A percentile compares a stretch with the other conserved stretches of the same genome.
These are phyloP conservation scores for Nothomitra cinnamomea DNA, from an alignment of 2,329 filamentous ascomycete genomes.

Conservation along the genomic window DNA sequence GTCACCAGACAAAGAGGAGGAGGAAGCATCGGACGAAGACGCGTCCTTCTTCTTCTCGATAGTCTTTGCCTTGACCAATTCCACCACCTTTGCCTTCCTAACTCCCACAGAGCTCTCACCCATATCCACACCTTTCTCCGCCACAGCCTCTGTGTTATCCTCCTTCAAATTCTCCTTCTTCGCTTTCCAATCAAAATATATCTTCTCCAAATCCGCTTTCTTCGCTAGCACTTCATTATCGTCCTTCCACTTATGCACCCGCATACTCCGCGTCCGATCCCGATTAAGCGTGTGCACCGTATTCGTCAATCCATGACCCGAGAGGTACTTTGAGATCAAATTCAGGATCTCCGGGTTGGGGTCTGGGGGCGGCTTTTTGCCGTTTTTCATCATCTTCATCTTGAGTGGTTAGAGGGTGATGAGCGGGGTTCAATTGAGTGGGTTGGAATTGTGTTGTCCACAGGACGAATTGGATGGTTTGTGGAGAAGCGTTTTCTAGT, in stretches of 20 bases:
- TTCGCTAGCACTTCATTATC: background rate
- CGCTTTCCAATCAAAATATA: background rate
- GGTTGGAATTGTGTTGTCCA: no score
- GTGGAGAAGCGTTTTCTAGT: no score
- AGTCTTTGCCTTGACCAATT: background rate
- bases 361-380: background rate
- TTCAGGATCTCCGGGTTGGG: background rate
- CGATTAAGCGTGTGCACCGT: background rate
- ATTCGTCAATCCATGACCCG: background rate
- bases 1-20: constrained; percentile 3
- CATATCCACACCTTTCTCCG: background rate
- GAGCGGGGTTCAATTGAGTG: no score
- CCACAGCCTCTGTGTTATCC: background rate
- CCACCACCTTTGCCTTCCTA: background rate
- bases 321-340: background rate
- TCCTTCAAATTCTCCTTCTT: background rate
- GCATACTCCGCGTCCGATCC: background rate
- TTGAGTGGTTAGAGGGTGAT: background rate
- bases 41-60: background rate
- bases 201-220: background rate
- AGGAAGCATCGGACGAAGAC: background rate
- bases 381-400: background rate
- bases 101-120: background rate
- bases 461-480: no score
- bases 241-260: constrained; percentile 1